Base-by-base conservation (phyloP, 306 rosid genomes). In the Fragaria vesca region DNA sequence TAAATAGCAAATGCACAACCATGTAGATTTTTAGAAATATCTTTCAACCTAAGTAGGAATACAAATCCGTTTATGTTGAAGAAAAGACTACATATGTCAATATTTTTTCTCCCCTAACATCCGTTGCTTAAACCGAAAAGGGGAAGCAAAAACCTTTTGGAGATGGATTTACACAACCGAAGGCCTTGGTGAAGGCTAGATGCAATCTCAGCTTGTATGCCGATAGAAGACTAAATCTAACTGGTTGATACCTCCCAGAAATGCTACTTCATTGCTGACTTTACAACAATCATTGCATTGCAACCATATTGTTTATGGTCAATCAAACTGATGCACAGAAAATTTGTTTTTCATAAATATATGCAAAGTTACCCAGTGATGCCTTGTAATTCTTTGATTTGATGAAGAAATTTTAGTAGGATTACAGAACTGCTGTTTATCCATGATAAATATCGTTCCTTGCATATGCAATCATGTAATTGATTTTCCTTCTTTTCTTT, bases 391-490 rank as follows among this genome's bases (percentile, higher is more conserved):
- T 60, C 8, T 28, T 12, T 73, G n/a, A 38, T 20, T 28, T 13
- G 66, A 6, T 54, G 66, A 36, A 58, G n/a, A 55, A n/a, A 21
- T 6, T 73, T 73, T n/a, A 12, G 28, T 40, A 20, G 76, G 36
- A n/a, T 54, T 73, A 21, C 68, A 30, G 38, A 62, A 62, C 7
- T 73, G 62, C 15, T 43, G 4, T 17, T 43, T 51, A 58, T 74
- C 57, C 3, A 9, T 17, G 4, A 38, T 74, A 26, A 26, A 12
- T 52, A 30, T 48, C 51, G 46, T 24, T 52, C 55, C 71, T 15
- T 66, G 36, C 63, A 72, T 72, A 63, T 78, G 74, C 58, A 60
- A 62, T 80, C 73, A 58, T 10, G 32, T 85, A 69, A 83, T 52
- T 68, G 16, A 69, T 73, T 43, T 43, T 69, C 68, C 57, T 80